Percentiles rank a stretch among this genome's conserved stretches.
phyloP scores from a whole-genome alignment of 306 rosid genomes.

The Dryas alaskensis region DNA sequence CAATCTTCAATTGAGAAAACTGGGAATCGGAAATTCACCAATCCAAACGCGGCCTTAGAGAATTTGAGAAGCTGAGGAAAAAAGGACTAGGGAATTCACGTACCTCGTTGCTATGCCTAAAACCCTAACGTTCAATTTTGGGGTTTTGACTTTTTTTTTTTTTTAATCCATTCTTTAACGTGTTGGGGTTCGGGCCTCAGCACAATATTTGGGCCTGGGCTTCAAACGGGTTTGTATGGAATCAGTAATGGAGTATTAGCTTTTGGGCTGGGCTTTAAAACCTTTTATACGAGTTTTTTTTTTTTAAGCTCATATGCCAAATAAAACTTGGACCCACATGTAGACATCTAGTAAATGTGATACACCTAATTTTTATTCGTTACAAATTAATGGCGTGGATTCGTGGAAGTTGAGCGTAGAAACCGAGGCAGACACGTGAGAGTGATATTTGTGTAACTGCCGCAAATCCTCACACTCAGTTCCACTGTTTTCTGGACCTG shows the following conservation, averaged over 20 bases:
- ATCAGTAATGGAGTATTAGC: background rate
- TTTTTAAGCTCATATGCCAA: no score
- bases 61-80: background rate
- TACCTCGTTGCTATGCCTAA: background rate
- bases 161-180: no score
- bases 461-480: background rate
- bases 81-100: background rate
- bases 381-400: no score
- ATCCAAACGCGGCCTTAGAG: background rate
- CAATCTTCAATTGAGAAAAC: background rate
- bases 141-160: background rate
- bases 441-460: background rate
- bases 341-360: no score
- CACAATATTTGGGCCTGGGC: background rate
- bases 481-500: background rate
- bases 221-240: background rate
- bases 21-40: background rate
- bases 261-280: background rate
- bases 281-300: no score
- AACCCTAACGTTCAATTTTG: constrained; percentile 12
- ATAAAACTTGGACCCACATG: no score
- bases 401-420: background rate
- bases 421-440: background rate
- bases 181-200: background rate
- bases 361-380: no score